These are phyloP conservation scores for Xylaria acuta DNA, from an alignment of 495 filamentous ascomycete species.

Conservation along the genomic window DNA sequence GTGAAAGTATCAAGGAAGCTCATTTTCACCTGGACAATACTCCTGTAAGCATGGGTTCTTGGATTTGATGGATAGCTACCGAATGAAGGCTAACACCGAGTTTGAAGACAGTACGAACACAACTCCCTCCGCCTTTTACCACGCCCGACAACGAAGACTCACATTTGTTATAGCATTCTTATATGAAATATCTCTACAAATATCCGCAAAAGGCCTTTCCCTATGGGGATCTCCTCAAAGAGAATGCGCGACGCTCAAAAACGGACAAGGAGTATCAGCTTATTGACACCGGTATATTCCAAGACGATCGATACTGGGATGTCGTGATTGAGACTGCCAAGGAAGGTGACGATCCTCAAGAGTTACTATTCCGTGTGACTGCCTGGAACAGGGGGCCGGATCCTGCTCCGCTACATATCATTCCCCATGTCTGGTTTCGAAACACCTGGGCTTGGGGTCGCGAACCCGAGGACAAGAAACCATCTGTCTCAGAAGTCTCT, in stretches of 20 bases:
- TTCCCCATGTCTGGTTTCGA: constrained; percentile 95
- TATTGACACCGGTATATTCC: constrained; percentile 87
- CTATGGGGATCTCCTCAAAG: constrained; percentile 82
- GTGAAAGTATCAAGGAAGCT: constrained; percentile 93
- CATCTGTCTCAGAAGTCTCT: constrained; percentile 67
- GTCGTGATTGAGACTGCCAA: constrained; percentile 97
- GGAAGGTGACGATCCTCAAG: constrained; percentile 85
- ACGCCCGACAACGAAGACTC: constrained; percentile 29
- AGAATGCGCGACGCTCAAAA: constrained; percentile 78
- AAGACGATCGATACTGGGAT: constrained; percentile 95
- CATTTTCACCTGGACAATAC: constrained; percentile 98
- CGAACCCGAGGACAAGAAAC: constrained; percentile 74
- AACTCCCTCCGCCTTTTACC: neutral
- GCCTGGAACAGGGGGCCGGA: constrained; percentile 95
- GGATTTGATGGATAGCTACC: neutral
- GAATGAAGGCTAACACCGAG: neutral
- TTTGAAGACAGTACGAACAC: constrained; percentile 51
- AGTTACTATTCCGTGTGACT: constrained; percentile 91
- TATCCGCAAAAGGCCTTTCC: constrained; percentile 92
- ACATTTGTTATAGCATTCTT: constrained; percentile 73
- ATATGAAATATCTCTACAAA: constrained; percentile 99
- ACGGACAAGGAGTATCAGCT: constrained; percentile 88
- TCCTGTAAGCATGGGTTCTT: constrained; percentile 54
- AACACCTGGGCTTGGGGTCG: constrained; percentile 96
- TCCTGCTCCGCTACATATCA: constrained; percentile 86